These are phyloP conservation scores for Steccherinum ochraceum DNA, from an alignment of 768 basidiomycete genomes.

Conservation along the genomic window DNA sequence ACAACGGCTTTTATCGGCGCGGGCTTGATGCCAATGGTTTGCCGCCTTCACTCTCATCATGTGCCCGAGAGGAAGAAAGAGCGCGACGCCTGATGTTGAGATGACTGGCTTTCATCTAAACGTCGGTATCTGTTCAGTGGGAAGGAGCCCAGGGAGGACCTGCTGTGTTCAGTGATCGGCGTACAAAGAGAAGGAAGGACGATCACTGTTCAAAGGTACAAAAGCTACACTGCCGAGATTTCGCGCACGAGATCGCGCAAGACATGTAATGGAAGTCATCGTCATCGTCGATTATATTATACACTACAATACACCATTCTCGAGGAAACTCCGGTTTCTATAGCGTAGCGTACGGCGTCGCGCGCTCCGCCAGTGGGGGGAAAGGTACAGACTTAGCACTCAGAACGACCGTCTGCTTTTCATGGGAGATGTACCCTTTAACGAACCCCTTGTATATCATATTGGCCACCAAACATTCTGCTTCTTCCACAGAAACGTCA, in stretches of 20 bases:
- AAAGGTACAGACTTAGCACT: slow-evolving; percentile 69
- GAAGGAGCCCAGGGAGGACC: too few relatives aligned
- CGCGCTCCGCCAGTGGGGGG: slow-evolving; percentile 62
- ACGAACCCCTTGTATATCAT: slow-evolving; percentile 93
- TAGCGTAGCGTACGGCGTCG: slow-evolving; percentile 38
- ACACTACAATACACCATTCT: background rate
- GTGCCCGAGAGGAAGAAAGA: too few relatives aligned
- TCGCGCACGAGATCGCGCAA: too few relatives aligned
- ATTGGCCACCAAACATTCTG: slow-evolving; percentile 90
- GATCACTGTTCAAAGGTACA: too few relatives aligned
- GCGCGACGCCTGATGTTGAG: too few relatives aligned
- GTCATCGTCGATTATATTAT: too few relatives aligned
- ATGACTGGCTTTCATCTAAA: too few relatives aligned
- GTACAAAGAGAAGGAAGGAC: too few relatives aligned
- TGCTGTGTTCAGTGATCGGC: too few relatives aligned
- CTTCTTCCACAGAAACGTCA: slow-evolving; percentile 70
- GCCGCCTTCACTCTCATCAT: background rate
- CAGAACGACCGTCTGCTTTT: slow-evolving; percentile 89
- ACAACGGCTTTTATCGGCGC: background rate
- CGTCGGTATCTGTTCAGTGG: too few relatives aligned
- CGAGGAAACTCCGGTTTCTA: slow-evolving; percentile 5
- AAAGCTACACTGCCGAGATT: too few relatives aligned
- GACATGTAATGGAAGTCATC: too few relatives aligned
- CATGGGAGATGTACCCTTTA: slow-evolving; percentile 94
- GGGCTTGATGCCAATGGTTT: background rate